Conservation (phyloP, 23 red algal species). For the Cyanidiococcus yangmingshanensis region DNA sequence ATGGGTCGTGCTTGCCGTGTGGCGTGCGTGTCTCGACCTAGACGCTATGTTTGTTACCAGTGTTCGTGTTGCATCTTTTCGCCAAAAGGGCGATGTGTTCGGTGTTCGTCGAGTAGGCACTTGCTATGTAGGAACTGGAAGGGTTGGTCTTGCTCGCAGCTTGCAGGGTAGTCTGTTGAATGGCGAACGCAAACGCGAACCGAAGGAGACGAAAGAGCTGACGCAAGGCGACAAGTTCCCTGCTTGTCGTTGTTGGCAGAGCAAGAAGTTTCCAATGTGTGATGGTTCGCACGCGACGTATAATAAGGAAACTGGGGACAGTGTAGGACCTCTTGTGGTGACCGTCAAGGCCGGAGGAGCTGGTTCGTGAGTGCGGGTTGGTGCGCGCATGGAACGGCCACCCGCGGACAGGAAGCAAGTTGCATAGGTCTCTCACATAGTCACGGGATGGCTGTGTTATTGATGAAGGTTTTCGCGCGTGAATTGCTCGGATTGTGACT, state of each 20-base stretch:
- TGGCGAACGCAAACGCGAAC: slow-evolving; percentile 25
- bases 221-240: slow-evolving; percentile 23
- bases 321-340: slow-evolving; percentile 49
- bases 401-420: no score
- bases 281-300: slow-evolving; percentile 49
- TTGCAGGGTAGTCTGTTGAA: slow-evolving; percentile 24
- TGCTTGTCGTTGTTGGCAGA: slow-evolving; percentile 63
- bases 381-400: no score
- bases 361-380: neutral
- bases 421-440: no score
- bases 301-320: slow-evolving; percentile 56
- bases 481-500: no score
- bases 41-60: no score
- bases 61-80: no score
- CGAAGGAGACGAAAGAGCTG: slow-evolving; percentile 36
- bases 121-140: neutral
- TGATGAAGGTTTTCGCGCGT: no score
- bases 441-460: no score
- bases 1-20: no score
- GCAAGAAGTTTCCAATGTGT: slow-evolving; percentile 47
- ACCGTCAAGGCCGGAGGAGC: slow-evolving; percentile 2
- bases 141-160: neutral
- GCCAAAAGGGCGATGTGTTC: no score
- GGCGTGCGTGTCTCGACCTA: no score
- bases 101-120: no score